Percentiles rank a stretch among this genome's conserved stretches.
These are phyloP conservation scores for Gremmenia infestans DNA, from an alignment of 2,329 filamentous ascomycete species.

Conservation along the genomic window DNA sequence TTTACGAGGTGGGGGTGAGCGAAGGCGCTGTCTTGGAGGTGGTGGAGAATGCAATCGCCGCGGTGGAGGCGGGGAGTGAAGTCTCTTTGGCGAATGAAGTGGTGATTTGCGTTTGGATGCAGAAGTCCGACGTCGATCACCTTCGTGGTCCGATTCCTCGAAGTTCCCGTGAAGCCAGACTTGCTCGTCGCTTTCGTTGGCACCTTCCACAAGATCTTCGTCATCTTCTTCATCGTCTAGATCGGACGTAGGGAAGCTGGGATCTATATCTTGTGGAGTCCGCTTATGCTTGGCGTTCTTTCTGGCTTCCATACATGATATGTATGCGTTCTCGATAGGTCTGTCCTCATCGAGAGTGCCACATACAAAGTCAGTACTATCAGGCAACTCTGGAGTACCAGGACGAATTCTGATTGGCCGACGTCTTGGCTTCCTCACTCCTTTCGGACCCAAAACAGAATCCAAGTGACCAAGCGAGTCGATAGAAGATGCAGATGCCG, in stretches of 20 bases:
- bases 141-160: constrained; percentile 58
- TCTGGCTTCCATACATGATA: constrained; percentile 76
- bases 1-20: constrained; percentile 31
- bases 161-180: constrained; percentile 68
- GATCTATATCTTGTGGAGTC: constrained; percentile 95
- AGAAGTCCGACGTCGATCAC: constrained; percentile 44
- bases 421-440: constrained; percentile 18
- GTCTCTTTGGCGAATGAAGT: constrained; percentile 55
- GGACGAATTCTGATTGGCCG: constrained; percentile 54
- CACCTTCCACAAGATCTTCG: constrained; percentile 51
- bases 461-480: constrained; percentile 39
- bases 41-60: constrained; percentile 33
- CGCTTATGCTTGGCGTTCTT: constrained; percentile 74
- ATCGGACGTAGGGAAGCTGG: constrained; percentile 93
- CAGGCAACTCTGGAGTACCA: constrained; percentile 77
- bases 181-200: constrained; percentile 61
- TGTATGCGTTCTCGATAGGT: constrained; percentile 88
- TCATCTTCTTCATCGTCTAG: constrained; percentile 80
- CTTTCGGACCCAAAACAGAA: constrained; percentile 5
- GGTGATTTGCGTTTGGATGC: constrained; percentile 39
- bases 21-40: constrained; percentile 32
- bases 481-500: constrained; percentile 58
- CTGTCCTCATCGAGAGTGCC: constrained; percentile 95
- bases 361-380: constrained; percentile 99
- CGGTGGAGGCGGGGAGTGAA: constrained; percentile 48